Percentiles rank a stretch among this genome's conserved stretches.
Conservation (phyloP, 2,329 filamentous ascomycete genomes). For the Triangularia verruculosa region DNA sequence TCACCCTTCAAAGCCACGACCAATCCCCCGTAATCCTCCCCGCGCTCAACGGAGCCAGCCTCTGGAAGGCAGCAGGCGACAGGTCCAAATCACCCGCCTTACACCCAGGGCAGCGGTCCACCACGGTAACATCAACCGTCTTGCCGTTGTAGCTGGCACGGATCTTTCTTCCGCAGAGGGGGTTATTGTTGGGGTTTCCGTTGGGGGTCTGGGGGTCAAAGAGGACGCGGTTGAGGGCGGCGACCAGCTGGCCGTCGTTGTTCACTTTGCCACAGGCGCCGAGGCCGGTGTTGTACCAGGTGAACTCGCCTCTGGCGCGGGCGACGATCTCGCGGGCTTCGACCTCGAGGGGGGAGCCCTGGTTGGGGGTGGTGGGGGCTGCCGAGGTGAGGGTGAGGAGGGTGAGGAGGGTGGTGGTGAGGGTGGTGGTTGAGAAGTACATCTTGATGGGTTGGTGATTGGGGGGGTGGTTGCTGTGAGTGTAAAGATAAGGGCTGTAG, state of each 20-base stretch:
- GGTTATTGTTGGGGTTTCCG: constrained; percentile 8
- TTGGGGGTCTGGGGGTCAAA: constrained; percentile 8
- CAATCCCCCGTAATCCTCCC: constrained; percentile 1
- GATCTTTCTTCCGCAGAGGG: constrained; percentile 3
- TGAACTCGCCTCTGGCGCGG: constrained; percentile 37
- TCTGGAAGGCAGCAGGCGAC: constrained; percentile 3
- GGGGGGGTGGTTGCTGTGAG: not conserved
- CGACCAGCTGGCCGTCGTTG: constrained; percentile 51
- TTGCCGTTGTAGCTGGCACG: not conserved
- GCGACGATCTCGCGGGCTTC: not conserved
- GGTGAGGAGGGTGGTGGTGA: not conserved
- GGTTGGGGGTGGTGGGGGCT: not conserved
- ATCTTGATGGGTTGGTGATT: not conserved
- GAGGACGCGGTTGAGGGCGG: constrained; percentile 52
- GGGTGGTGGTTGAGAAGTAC: not conserved
- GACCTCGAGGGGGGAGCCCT: not conserved
- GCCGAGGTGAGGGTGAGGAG: not conserved
- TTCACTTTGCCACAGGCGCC: constrained; percentile 61
- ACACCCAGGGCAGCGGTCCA: constrained; percentile 7
- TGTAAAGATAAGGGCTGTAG: not conserved
- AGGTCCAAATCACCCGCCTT: not conserved
- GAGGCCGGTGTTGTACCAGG: constrained; percentile 59
- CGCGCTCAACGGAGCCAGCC: not conserved
- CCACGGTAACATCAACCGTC: not conserved
- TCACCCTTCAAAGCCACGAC: not conserved